Evolutionary conservation across 192 early-diverging fungal genomes (phyloP).

Genomic region (Coemansia reversa): DNA sequence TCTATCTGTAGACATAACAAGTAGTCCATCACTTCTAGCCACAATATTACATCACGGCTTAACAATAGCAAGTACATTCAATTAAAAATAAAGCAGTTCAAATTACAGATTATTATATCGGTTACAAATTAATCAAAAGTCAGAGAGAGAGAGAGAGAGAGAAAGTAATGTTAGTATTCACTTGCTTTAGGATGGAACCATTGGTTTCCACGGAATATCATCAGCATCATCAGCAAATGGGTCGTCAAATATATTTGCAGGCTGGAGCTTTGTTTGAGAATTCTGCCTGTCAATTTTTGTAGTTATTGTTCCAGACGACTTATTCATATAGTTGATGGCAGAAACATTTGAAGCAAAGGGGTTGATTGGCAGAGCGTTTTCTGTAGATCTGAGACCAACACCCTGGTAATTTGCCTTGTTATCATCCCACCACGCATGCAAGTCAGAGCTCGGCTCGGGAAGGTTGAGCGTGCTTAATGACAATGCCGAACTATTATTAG

Average conservation of each 20-base stretch:
- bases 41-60: background rate
- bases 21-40: slow-evolving; percentile 1
- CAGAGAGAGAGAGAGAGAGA: no score
- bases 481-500: background rate
- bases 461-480: background rate
- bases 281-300: background rate
- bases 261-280: background rate
- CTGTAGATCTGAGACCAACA: background rate
- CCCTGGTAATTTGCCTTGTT: background rate
- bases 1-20: slow-evolving; percentile 17
- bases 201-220: slow-evolving; percentile 34
- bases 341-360: slow-evolving; percentile 29
- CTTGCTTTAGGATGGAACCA: slow-evolving; percentile 16
- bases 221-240: slow-evolving; percentile 4
- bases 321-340: slow-evolving; percentile 18
- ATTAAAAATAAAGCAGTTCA: background rate
- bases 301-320: background rate
- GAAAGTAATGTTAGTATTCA: background rate
- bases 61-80: slow-evolving; percentile 1
- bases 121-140: background rate
- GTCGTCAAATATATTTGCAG: slow-evolving; percentile 16
- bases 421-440: slow-evolving; percentile 36
- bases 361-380: slow-evolving; percentile 13
- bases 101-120: background rate
- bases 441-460: slow-evolving; percentile 39